Conservation (phyloP, 2,329 filamentous ascomycete genomes). For the Curvularia spicifera region DNA sequence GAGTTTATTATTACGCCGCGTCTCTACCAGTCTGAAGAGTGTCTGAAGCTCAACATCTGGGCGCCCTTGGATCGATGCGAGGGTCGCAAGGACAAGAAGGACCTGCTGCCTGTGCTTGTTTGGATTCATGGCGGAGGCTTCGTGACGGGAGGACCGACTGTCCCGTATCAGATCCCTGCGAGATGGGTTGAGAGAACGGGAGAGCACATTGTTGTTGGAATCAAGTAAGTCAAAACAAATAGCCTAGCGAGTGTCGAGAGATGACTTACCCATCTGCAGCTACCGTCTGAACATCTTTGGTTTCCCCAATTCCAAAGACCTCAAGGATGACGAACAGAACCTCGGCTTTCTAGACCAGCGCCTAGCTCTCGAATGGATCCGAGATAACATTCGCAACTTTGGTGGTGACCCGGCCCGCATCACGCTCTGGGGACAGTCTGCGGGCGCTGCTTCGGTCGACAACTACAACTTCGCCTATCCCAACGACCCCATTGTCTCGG, state of each 20-base stretch:
- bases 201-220: conserved; percentile 45
- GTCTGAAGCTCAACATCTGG: conserved; percentile 57
- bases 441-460: conserved; percentile 52
- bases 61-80: conserved; percentile 37
- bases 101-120: conserved; percentile 52
- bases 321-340: conserved; percentile 43
- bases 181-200: conserved; percentile 44
- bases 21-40: conserved; percentile 52
- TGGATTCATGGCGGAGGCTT: conserved; percentile 60
- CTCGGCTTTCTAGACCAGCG: conserved; percentile 52
- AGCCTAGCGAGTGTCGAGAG: background rate
- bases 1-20: conserved; percentile 30
- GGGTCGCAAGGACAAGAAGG: conserved; percentile 12
- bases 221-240: conserved; percentile 46
- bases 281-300: conserved; percentile 52
- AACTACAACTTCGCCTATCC: conserved; percentile 58
- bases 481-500: conserved; percentile 55
- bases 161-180: conserved; percentile 48
- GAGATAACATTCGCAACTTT: conserved; percentile 49
- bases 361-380: conserved; percentile 48
- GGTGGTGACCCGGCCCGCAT: conserved; percentile 48
- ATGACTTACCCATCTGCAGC: conserved; percentile 14
- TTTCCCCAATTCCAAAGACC: conserved; percentile 47
- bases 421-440: conserved; percentile 50
- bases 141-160: conserved; percentile 52